Evolutionary conservation across 345 rosid genomes (phyloP).

Genomic region (Punica granatum): DNA sequence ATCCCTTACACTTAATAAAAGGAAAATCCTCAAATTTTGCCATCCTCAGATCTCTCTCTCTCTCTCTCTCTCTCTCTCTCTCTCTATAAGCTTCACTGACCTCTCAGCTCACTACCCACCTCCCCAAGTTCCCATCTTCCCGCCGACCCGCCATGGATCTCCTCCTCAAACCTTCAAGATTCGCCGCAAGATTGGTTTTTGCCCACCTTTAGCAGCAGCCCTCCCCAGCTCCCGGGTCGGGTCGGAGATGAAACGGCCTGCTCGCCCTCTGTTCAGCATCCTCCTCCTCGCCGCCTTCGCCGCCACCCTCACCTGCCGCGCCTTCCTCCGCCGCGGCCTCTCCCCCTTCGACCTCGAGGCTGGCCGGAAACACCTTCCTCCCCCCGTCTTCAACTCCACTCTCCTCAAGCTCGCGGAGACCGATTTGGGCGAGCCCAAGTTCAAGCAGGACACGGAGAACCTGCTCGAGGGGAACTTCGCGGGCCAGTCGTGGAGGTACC

Average conservation of each 20-base stretch:
- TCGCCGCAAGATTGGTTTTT: not conserved
- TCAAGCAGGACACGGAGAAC: constrained; percentile 52
- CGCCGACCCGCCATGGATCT: not conserved
- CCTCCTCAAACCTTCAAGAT: not conserved
- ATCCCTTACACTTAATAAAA: not conserved
- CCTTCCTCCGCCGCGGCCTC: constrained; percentile 31
- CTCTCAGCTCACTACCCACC: not conserved
- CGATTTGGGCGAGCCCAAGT: constrained; percentile 48
- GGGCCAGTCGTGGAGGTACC: constrained; percentile 31
- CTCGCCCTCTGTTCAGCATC: constrained; percentile 52
- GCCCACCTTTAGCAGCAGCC: not conserved
- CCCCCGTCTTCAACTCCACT: constrained; percentile 50
- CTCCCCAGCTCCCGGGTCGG: not conserved
- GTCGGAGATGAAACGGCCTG: constrained; percentile 59
- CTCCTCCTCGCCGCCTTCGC: constrained; percentile 48
- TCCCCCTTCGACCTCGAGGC: constrained; percentile 24
- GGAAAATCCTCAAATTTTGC: not conserved
- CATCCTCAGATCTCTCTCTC: not conserved
- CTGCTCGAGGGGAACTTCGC: constrained; percentile 50
- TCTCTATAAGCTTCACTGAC: too few relatives aligned
- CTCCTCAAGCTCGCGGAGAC: constrained; percentile 58
- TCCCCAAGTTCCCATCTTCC: not conserved
- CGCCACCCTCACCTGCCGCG: constrained; percentile 44
- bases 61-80: too few relatives aligned
- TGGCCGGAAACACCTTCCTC: constrained; percentile 11